Base-by-base conservation (phyloP, 352 stramenopile species). In the Globisporangium iwayamae region DNA sequence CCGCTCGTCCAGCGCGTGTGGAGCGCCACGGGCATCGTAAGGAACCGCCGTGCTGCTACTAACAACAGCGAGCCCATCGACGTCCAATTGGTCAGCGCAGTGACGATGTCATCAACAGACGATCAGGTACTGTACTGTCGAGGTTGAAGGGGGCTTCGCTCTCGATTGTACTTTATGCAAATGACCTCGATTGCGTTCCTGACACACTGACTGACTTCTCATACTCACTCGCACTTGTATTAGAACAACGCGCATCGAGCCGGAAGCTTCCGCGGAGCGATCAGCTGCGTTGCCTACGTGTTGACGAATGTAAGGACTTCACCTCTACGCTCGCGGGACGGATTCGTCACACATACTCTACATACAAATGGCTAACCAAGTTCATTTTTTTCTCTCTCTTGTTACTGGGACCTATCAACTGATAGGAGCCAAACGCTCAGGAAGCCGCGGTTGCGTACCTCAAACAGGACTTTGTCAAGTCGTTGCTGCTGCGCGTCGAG, bases 391-490 rank as follows among this genome's bases (percentile, higher is more conserved):
- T 9, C 16, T 59, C 8, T 14, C 25, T 43, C 39, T 43, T 10
- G 45, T 39, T 9, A 43, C 18, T 41, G 22, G 36, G 41, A 61
- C 38, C 30, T 16, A 45, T 58, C 4, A 34, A 16, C 2, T 2
- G 18, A 38, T n/a, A 63, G 56, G 71, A 77, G 47, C 57, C 73
- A 20, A 63, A 77, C 6, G 66, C 70, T 0, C 62, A 67, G 22
- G 70, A 81, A 5, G 62, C 76, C 22, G 83, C 80, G n/a, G 53
- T 66, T 13, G 69, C 67, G 34, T 83, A 74, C 57, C 69, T 92
- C 28, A 92, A 92, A 62, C 78, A 69, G 30, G 83, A 92, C 59
- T 86, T 90, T 62, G 56, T 85, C 20, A 89, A 87, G 58, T 87
- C 83, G 16, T 62, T 90, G 59, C 48, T 80, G 58, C 56, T 89